Conservation (phyloP, 176 grass and related monocot genomes). For the Puya raimondii region DNA sequence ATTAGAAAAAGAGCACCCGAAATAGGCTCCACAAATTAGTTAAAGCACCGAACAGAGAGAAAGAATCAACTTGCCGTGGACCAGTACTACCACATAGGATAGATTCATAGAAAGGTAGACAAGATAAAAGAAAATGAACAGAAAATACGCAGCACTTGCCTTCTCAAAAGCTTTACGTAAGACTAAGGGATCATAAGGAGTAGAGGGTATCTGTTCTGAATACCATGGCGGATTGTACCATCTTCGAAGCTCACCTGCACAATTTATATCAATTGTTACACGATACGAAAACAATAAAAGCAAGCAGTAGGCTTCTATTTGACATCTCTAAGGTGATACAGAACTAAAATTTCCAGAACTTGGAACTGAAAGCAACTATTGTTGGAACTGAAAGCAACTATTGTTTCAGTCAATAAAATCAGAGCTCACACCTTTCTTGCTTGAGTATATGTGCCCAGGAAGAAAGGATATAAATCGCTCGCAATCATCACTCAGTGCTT, state of each 20-base stretch:
- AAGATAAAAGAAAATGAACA: conserved; percentile 15
- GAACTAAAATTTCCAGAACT: neutral
- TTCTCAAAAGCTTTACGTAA: conserved; percentile 81
- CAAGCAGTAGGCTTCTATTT: conserved; percentile 11
- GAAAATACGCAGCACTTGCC: conserved; percentile 26
- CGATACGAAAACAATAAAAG: conserved; percentile 9
- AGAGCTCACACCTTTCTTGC: conserved; percentile 65
- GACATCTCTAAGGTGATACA: neutral
- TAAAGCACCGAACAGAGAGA: too few species aligned
- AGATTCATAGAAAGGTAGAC: too few species aligned
- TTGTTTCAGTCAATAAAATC: neutral
- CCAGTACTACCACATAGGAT: too few species aligned
- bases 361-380: neutral
- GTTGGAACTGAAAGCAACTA: neutral
- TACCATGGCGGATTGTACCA: conserved; percentile 95
- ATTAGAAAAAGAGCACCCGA: too few species aligned
- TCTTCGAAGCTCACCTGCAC: conserved; percentile 62
- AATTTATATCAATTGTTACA: conserved; percentile 11
- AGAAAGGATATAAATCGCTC: conserved; percentile 88
- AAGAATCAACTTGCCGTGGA: too few species aligned
- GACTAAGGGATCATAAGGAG: conserved; percentile 67
- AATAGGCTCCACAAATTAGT: too few species aligned
- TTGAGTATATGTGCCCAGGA: conserved; percentile 96
- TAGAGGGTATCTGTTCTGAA: conserved; percentile 70
- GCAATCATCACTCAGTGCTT: conserved; percentile 94